Percentiles rank a stretch among this genome's conserved stretches.
These are phyloP conservation scores for Blepharisma japonicum DNA, from an alignment of 73 alveolate species.

Conservation along the genomic window DNA sequence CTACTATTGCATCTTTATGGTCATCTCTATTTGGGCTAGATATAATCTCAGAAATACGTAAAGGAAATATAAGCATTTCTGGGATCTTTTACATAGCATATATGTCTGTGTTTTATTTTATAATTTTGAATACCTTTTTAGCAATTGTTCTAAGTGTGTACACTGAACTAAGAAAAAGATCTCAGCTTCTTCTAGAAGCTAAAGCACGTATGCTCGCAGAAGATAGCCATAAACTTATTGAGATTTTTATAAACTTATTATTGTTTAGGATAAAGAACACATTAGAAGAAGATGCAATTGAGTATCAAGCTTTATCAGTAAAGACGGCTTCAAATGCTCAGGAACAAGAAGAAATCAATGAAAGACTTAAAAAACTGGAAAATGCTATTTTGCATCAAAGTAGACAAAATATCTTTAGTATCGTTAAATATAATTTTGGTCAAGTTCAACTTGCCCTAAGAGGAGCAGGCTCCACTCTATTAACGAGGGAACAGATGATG, in stretches of 20 bases:
- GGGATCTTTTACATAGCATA: constrained; percentile 33
- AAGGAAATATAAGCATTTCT: constrained; percentile 28
- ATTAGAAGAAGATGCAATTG: background rate
- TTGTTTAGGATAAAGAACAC: background rate
- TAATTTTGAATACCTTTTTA: constrained; percentile 42
- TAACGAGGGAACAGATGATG: constrained; percentile 40
- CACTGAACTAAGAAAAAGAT: constrained; percentile 41
- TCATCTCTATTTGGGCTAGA: constrained; percentile 29
- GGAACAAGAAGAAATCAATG: background rate
- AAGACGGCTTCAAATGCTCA: background rate
- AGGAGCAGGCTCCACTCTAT: constrained; percentile 10
- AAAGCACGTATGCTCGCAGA: constrained; percentile 51
- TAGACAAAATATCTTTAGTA: constrained; percentile 30
- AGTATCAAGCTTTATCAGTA: background rate
- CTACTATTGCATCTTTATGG: constrained; percentile 36
- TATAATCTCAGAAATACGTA: constrained; percentile 6
- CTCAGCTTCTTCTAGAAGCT: constrained; percentile 54
- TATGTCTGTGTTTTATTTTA: constrained; percentile 37
- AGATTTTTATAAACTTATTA: background rate
- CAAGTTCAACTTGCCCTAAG: constrained; percentile 26
- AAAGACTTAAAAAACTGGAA: background rate
- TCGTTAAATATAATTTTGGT: constrained; percentile 12
- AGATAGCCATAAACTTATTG: constrained; percentile 38
- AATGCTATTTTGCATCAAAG: background rate
- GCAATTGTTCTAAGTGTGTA: constrained; percentile 64